Conservation (phyloP, 2,329 filamentous ascomycete species). For the Apiospora phragmitis region DNA sequence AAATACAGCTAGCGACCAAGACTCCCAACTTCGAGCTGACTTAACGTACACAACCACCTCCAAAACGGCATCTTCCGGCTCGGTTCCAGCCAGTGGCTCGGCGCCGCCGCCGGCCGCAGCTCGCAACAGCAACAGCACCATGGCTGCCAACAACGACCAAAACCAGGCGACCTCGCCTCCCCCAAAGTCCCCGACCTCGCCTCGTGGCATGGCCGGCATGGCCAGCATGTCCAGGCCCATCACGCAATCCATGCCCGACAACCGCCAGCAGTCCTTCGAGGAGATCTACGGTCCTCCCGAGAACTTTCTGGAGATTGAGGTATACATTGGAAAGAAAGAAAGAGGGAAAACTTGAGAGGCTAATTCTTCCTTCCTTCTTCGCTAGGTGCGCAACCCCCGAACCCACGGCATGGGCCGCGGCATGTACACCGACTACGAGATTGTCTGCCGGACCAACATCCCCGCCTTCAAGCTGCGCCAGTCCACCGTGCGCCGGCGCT, state of each 20-base stretch:
- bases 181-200: slow-evolving; percentile 8
- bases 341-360: not conserved
- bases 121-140: not conserved
- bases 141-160: slow-evolving; percentile 9
- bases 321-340: slow-evolving; percentile 38
- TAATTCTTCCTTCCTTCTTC: not conserved
- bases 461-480: slow-evolving; percentile 96
- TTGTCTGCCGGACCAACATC: slow-evolving; percentile 96
- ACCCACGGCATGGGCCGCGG: slow-evolving; percentile 91
- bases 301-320: slow-evolving; percentile 99
- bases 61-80: slow-evolving; percentile 12
- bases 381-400: slow-evolving; percentile 85
- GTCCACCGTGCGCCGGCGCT: slow-evolving; percentile 85
- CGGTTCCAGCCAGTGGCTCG: slow-evolving; percentile 11
- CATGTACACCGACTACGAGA: slow-evolving; percentile 99
- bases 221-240: slow-evolving; percentile 48
- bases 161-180: slow-evolving; percentile 7
- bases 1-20: not conserved
- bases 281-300: slow-evolving; percentile 98
- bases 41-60: not conserved
- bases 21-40: not conserved
- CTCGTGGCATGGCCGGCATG: slow-evolving; percentile 29
- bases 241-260: slow-evolving; percentile 68
- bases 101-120: slow-evolving; percentile 11
- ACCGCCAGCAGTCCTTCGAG: slow-evolving; percentile 92